Evolutionary conservation across 73 alveolate species (phyloP).

Genomic region (Paramecium sexaurelia): DNA sequence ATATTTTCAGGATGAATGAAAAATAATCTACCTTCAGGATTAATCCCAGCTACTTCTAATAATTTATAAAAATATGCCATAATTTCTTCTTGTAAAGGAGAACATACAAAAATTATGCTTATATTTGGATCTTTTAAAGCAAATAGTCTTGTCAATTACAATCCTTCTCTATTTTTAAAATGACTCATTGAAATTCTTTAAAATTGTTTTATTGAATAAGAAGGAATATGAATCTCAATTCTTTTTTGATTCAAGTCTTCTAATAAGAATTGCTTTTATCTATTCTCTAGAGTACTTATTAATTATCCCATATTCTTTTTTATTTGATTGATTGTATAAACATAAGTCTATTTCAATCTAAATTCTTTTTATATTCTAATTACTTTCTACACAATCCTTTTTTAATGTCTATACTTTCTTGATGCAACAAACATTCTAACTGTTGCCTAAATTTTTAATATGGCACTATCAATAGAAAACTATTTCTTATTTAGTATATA

Average conservation of each 20-base stretch:
- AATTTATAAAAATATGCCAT: slow-evolving; percentile 16
- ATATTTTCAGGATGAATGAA: slow-evolving; percentile 35
- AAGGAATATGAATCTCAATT: slow-evolving; percentile 49
- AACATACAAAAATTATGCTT: background rate
- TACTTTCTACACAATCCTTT: slow-evolving; percentile 27
- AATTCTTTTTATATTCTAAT: slow-evolving; percentile 51
- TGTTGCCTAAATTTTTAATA: background rate
- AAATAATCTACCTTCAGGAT: slow-evolving; percentile 43
- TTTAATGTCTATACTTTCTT: slow-evolving; percentile 22
- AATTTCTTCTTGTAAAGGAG: slow-evolving; percentile 7
- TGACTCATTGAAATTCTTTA: slow-evolving; percentile 47
- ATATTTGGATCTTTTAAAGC: slow-evolving; percentile 35
- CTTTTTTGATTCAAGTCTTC: slow-evolving; percentile 2
- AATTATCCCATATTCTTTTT: slow-evolving; percentile 32
- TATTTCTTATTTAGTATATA: slow-evolving; percentile 37
- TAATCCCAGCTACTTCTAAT: slow-evolving; percentile 27
- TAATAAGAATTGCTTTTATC: background rate
- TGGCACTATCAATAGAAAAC: slow-evolving; percentile 3
- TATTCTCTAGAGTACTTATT: background rate
- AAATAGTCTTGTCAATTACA: slow-evolving; percentile 16
- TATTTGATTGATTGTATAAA: slow-evolving; percentile 2
- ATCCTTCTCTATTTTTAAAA: slow-evolving; percentile 53
- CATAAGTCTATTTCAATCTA: slow-evolving; percentile 1
- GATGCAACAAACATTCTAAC: slow-evolving; percentile 5
- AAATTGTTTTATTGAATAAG: background rate